Evolutionary conservation across 495 filamentous ascomycete species (phyloP), one percentile per base, ranked within the genome.

Genomic region (Penicillium subrubescens): DNA sequence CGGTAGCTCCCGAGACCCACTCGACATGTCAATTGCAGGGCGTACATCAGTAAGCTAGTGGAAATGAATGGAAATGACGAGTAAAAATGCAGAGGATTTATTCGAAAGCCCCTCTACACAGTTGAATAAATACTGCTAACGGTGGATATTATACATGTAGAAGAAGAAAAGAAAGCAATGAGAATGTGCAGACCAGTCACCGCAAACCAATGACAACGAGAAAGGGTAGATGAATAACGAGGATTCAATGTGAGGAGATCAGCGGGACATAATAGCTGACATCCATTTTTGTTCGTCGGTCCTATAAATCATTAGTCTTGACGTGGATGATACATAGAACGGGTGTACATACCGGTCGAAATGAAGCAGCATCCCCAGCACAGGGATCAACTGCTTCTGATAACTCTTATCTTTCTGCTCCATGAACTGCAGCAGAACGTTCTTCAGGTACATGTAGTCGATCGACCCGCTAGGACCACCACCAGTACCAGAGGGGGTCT

Each of bases 381-480:
- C 93, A 15, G 94, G 95, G 27, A 99, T 90, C 57, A 99, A 82
- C 82, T 97, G 93, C 72, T 89, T 86, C 74, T 96, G 90, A 63
- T 93, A 86, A 73, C 87, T 92, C 79, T 94, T 96, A 70, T 99
- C 95, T 79, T 88, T 92, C 73, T 95, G 91, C 81, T 97, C 93
- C 72, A 99, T 75, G 69, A 99, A 97, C 75, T 97, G 94, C 48
- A 98, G 77, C 27, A 99, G 83, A 41, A 99, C 92, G 35, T 96
- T 97, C 82, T 98, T 98, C 62, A 99, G 74, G 73, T 99, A 99
- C 70, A 92, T 87, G 64, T 89, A 90, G 74, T 99, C 91, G 58
- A 89, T 83, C 48, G 76, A 66, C 1, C 70, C 67, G 8, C 50
- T 62, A 41, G 33, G 67, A 4, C 67, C 69, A 19, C 67, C 77